Evolutionary conservation across 768 basidiomycete species (phyloP).

Genomic region (Naganishia vaughanmartiniae): DNA sequence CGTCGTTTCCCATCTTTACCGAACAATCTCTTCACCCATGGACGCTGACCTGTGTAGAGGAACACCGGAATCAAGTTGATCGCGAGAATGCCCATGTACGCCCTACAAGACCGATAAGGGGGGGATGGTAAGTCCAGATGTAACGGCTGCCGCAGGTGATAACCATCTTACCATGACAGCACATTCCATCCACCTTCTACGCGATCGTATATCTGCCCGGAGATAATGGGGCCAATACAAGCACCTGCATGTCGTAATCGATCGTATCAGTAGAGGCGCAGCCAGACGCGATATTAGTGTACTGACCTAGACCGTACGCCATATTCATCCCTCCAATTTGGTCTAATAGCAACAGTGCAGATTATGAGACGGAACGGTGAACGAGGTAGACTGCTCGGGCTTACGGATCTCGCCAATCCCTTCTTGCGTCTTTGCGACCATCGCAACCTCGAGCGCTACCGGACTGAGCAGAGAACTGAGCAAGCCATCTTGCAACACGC

Average conservation of each 20-base stretch:
- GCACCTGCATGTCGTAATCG: neutral
- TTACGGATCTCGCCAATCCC: conserved; percentile 42
- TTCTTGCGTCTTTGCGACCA: conserved; percentile 33
- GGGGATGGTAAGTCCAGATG: neutral
- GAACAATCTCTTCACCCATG: neutral
- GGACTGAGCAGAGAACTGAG: conserved; percentile 32
- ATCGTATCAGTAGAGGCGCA: conserved; percentile 26
- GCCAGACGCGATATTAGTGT: neutral
- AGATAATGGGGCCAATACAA: conserved; percentile 34
- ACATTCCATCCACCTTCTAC: conserved; percentile 38
- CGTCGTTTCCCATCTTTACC: neutral
- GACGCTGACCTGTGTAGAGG: neutral
- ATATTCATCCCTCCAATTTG: conserved; percentile 45
- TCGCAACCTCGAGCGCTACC: conserved; percentile 37
- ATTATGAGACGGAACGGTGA: neutral
- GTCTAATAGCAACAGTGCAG: conserved; percentile 19
- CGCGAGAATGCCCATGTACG: conserved; percentile 1
- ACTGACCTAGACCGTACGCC: conserved; percentile 23
- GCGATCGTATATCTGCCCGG: conserved; percentile 43
- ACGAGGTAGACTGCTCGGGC: neutral
- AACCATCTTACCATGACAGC: conserved; percentile 31
- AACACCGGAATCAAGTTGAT: neutral
- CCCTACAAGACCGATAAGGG: neutral
- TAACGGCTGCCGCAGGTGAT: neutral
- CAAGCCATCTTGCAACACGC: neutral